Evolutionary conservation across 345 rosid genomes (phyloP), one percentile per base, ranked within the genome.

Genomic region (Aquilaria yunnanensis): DNA sequence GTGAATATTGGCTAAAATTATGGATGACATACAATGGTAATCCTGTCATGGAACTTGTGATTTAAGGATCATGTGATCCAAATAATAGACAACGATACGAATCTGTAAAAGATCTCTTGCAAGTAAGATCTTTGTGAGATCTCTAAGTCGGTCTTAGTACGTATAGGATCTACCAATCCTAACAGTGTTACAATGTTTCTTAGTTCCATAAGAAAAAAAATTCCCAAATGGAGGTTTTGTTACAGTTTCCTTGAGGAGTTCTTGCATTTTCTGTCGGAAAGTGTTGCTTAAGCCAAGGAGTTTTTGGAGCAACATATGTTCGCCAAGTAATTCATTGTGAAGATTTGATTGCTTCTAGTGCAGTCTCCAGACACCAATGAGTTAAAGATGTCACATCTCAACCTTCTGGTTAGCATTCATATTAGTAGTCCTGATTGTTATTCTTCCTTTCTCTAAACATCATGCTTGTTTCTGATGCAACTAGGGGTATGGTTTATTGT

Each of bases 291-390:
- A 85, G 75, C 73, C 81, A 95, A 78, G 97, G 97, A 70, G 96
- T 94, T 67, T 94, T 97, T 34, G 97, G 97, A 61, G 86, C 81
- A 89, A 85, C 96, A 12, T 90, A 86, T 66, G 84, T 85, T 68
- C 95, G 97, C 61, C 99, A 94, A 80, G 88, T 94, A 62, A 88
- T 94, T 67, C 90, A 88, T 67, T 96, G 99, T 30, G 97, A 90
- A 73, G 99, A 94, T 16, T 78, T 84, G 96, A 59, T 79, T 94
- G 74, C 97, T 94, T 58, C 83, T 94, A 67, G 97, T 94, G 75
- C 99, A 88, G 69, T 92, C 99, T 41, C 96, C 90, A 74, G 99
- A 94, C 78, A 81, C 91, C 12, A 87, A 88, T 67, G 97, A 88
- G 62, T 89, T 94, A 54, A 94, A 86, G 77, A 80, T 94, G 74